Evolutionary conservation across 306 rosid genomes (phyloP), one percentile per base, ranked within the genome.

Genomic region (Malus orientalis): DNA sequence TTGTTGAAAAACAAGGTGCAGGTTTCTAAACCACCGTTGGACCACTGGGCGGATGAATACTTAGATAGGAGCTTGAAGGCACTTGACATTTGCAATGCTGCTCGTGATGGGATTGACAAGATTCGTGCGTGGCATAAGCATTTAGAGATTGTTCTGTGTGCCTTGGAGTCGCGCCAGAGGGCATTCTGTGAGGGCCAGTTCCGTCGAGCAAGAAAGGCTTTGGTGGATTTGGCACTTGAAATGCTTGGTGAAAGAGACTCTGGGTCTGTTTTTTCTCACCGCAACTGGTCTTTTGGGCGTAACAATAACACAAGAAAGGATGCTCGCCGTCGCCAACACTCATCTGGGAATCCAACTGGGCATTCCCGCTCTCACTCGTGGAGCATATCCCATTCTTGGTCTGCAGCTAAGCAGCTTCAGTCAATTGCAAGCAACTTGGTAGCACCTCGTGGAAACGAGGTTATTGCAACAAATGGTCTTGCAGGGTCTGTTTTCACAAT

Each of bases 281-380:
- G 93, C 30, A 88, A 92, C 78, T 80, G 96, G 54, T 92, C 97
- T 49, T 92, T 90, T 42, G 97, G 97, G 63, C 83, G 93, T 51
- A 51, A 2, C 7, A 89, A 90, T 79, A 85, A 87, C 75, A 51
- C 88, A 4, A 74, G 86, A 86, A 89, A 85, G 87, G 94, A 86
- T 80, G 74, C 75, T n/a, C 85, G 73, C 18, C 74, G 74, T 32
- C 67, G 77, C 13, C 87, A 76, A 27, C 67, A 53, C 12, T 71
- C 67, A 61, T 61, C 67, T 27, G 66, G 66, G 66, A 61, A 66
- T 14, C 70, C 77, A 33, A 82, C 89, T 4, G 89, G 89, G 66
- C 98, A 95, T 88, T 88, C 93, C 62, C 91, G 98, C n/a, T 95
- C 98, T 22, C 97, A 81, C 73, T 95, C 98, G 0, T 95, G 98